These are phyloP conservation scores for Clitopilus hobsonii DNA, from an alignment of 768 basidiomycete genomes.

Conservation along the genomic window DNA sequence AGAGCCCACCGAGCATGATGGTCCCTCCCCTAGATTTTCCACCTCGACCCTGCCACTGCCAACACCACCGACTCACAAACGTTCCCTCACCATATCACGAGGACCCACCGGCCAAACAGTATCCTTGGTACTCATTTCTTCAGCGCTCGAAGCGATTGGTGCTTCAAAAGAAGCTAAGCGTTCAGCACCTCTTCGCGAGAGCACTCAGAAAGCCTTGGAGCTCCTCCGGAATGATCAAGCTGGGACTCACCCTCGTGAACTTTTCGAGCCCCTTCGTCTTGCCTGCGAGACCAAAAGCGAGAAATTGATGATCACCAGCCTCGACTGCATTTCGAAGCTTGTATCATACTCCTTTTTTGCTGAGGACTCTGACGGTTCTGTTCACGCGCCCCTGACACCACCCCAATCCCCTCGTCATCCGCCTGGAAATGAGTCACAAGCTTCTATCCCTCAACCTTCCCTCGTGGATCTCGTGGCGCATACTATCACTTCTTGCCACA, in stretches of 20 bases:
- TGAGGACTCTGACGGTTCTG: conserved; percentile 44
- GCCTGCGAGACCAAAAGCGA: conserved; percentile 95
- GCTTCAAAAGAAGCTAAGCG: conserved; percentile 87
- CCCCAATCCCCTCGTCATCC: conserved; percentile 67
- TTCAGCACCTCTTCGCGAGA: conserved; percentile 76
- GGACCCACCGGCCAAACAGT: conserved; percentile 51
- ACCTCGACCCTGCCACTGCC: conserved; percentile 3
- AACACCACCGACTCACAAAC: conserved; percentile 31
- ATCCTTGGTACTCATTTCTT: conserved; percentile 75
- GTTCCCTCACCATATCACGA: conserved; percentile 59
- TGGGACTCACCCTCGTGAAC: conserved; percentile 74
- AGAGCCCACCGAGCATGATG: not conserved
- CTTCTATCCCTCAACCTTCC: conserved; percentile 55
- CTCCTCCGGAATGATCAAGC: conserved; percentile 74
- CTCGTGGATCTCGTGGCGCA: conserved; percentile 92
- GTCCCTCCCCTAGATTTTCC: not conserved
- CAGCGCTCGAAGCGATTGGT: conserved; percentile 82
- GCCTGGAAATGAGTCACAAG: conserved; percentile 39
- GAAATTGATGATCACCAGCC: conserved; percentile 91
- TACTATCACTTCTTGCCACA: conserved; percentile 90
- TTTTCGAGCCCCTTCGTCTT: conserved; percentile 92
- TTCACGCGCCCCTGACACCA: conserved; percentile 57
- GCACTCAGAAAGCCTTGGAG: conserved; percentile 76
- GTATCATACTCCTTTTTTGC: conserved; percentile 97
- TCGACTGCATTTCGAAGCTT: conserved; percentile 97